Percentiles rank a stretch among this genome's conserved stretches.
phyloP scores from a whole-genome alignment of 768 basidiomycete genomes.

The Tylopilus felleus region DNA sequence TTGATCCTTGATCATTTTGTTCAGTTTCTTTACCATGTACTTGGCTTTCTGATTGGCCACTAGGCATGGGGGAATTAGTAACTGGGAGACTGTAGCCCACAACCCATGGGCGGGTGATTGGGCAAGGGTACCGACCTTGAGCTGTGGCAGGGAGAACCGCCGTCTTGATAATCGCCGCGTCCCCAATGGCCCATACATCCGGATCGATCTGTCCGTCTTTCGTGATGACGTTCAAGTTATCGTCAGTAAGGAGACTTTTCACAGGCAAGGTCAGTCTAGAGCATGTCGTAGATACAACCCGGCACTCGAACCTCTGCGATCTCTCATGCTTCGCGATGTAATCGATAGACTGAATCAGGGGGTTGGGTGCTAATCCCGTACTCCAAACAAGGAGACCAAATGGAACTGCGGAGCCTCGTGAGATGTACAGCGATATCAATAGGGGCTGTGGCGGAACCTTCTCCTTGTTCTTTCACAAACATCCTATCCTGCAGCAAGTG shows the following conservation, averaged over 20 bases:
- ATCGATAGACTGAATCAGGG: constrained; percentile 59
- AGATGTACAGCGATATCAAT: constrained; percentile 1
- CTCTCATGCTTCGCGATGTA: constrained; percentile 60
- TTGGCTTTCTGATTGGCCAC: constrained; percentile 77
- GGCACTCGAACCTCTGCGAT: constrained; percentile 43
- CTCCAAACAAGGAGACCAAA: constrained; percentile 87
- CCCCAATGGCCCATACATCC: constrained; percentile 82
- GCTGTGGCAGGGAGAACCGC: constrained; percentile 76
- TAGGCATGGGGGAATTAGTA: constrained; percentile 25
- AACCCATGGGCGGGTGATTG: constrained; percentile 16
- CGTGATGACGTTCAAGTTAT: constrained; percentile 59
- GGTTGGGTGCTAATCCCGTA: constrained; percentile 82
- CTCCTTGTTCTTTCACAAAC: constrained; percentile 67
- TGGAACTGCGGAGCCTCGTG: constrained; percentile 46
- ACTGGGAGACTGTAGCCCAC: constrained; percentile 17
- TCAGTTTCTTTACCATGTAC: constrained; percentile 64
- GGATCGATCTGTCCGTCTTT: constrained; percentile 51
- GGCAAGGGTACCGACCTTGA: constrained; percentile 49
- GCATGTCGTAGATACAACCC: constrained; percentile 30
- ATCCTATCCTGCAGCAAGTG: constrained; percentile 49
- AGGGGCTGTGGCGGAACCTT: constrained; percentile 42
- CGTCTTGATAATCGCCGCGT: constrained; percentile 60
- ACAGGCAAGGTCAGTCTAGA: constrained; percentile 9
- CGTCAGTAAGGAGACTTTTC: constrained; percentile 46
- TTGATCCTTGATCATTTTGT: constrained; percentile 53